Conservation (phyloP, 2,329 filamentous ascomycete genomes). For the Hypoxylon sp. region DNA sequence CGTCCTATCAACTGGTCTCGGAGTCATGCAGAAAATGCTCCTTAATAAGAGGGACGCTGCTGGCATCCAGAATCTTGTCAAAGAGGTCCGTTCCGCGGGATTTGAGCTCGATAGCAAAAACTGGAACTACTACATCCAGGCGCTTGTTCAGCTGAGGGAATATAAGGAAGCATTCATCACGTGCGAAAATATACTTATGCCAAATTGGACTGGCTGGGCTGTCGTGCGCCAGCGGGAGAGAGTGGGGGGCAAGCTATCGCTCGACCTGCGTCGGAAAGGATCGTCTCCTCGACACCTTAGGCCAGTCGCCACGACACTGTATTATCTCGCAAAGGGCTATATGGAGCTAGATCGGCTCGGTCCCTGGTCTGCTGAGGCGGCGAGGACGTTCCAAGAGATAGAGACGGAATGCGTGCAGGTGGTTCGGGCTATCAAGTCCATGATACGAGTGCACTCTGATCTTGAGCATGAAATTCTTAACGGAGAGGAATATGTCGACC, state of each 20-base stretch:
- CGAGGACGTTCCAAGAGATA: conserved; percentile 58
- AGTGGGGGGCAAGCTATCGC: conserved; percentile 52
- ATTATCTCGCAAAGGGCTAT: conserved; percentile 65
- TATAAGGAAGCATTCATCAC: conserved; percentile 77
- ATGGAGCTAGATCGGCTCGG: conserved; percentile 64
- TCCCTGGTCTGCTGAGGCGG: conserved; percentile 64
- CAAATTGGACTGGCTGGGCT: conserved; percentile 81
- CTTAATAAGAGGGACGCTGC: conserved; percentile 59
- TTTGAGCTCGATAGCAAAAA: conserved; percentile 82
- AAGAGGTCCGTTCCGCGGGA: conserved; percentile 72
- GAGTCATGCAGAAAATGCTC: conserved; percentile 64
- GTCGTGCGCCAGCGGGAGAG: conserved; percentile 50
- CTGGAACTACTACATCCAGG: conserved; percentile 84
- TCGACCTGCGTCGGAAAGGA: conserved; percentile 59
- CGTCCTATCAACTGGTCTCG: conserved; percentile 65
- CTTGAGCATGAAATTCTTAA: conserved; percentile 50
- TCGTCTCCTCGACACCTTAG: conserved; percentile 57
- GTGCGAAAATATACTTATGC: conserved; percentile 85
- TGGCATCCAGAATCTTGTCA: conserved; percentile 66
- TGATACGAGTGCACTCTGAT: conserved; percentile 49
- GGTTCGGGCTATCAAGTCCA: conserved; percentile 53
- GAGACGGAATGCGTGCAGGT: conserved; percentile 56
- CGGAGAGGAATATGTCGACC: conserved; percentile 27
- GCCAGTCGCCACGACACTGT: conserved; percentile 63
- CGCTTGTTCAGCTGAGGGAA: conserved; percentile 72